Base-by-base conservation (phyloP, 129 eudicot species). In the Centaurea solstitialis region DNA sequence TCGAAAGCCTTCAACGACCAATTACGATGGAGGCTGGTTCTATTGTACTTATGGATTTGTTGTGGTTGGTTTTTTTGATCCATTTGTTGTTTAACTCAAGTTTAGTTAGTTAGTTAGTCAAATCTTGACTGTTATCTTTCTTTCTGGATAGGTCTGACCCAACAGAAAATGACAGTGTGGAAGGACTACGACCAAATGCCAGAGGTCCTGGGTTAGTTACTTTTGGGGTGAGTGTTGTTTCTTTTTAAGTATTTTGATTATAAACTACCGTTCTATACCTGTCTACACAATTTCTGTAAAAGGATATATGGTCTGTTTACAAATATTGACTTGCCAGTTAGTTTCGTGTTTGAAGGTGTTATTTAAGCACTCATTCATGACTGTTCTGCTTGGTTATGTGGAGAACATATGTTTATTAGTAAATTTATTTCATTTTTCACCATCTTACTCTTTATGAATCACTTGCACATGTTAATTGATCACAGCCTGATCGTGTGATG, bases 131-230 rank as follows among this genome's bases (percentile, higher is more conserved):
- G n/a, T 79, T 68, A 23, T 18, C 40, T 74, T 81, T 38, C 61
- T 82, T 81, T 38, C 61, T 82, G 2, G 77, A 69, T 84, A 95
- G 99, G 98, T 95, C 99, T 30, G 99, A 95, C 70, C 99, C 98
- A 74, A 95, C 99, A 65, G 97, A 95, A 77, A 95, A 93, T 84
- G 99, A 95, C 79, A 91, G 99, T 45, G 99, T 95, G 75, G 98
- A 95, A 91, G 98, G 99, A 76, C 80, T 95, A 68, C 90, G 99
- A 57, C 98, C 99, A 78, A 95, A 95, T 75, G 99, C 99, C n/a
- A 89, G 98, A 89, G 99, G 99, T 81, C 99, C 99, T 79, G 99
- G 99, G 53, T 83, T 96, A 83, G 99, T 96, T 72, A 96, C 99
- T 72, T 96, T 93, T 85, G 99, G 99, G 97, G 99, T 96, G 72